A percentile compares a stretch with the other conserved stretches of the same genome.
Evolutionary conservation across 2,329 filamentous ascomycete genomes (phyloP).

Genomic region (Monosporascus sp.): DNA sequence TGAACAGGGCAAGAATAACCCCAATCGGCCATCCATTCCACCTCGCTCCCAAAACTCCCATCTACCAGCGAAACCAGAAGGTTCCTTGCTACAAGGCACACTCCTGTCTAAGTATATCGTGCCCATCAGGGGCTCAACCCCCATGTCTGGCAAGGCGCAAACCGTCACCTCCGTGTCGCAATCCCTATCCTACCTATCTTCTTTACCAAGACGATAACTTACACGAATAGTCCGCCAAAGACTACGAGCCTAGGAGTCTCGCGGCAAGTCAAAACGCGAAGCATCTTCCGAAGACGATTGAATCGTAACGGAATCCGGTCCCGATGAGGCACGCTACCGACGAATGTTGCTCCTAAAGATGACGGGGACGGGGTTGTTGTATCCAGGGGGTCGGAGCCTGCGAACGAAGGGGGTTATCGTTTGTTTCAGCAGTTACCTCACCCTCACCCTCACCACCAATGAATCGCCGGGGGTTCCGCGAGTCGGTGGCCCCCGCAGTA

Average conservation of each 20-base stretch:
- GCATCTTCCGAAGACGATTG: background rate
- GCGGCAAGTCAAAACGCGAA: too few species aligned
- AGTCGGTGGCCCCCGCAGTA: slow-evolving; percentile 12
- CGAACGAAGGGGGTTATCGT: slow-evolving; percentile 20
- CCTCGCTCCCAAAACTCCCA: slow-evolving; percentile 17
- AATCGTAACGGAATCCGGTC: background rate
- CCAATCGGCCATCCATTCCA: background rate
- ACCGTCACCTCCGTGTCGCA: slow-evolving; percentile 22
- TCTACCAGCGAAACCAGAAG: slow-evolving; percentile 17
- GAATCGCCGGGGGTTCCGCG: slow-evolving; percentile 17
- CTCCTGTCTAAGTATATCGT: slow-evolving; percentile 22
- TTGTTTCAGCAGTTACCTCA: slow-evolving; percentile 26
- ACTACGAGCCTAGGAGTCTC: slow-evolving; percentile 16
- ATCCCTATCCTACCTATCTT: slow-evolving; percentile 17
- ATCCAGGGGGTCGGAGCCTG: slow-evolving; percentile 26
- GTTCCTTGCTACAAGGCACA: background rate
- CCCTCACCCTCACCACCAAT: slow-evolving; percentile 15
- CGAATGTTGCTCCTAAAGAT: slow-evolving; percentile 29
- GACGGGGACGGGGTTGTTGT: slow-evolving; percentile 25
- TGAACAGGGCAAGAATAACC: background rate
- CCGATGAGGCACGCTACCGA: slow-evolving; percentile 23
- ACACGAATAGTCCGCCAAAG: slow-evolving; percentile 25
- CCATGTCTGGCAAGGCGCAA: slow-evolving; percentile 23
- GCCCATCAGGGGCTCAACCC: slow-evolving; percentile 20
- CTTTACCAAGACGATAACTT: slow-evolving; percentile 25